Conservation (phyloP, 2,329 filamentous ascomycete species). For the Penicillium palitans region DNA sequence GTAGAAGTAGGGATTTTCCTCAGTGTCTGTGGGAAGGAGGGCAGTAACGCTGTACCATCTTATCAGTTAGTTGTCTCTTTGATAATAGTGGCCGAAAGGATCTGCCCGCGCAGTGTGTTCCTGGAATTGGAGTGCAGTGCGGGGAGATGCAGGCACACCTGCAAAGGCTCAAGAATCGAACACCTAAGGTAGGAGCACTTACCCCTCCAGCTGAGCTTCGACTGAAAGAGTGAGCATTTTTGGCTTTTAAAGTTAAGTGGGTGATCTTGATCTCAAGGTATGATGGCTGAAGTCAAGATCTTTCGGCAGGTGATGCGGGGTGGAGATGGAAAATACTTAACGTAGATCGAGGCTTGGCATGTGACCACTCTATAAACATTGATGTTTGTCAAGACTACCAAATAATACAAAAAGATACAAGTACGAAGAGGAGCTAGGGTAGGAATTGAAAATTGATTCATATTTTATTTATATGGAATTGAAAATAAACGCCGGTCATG, state of each 20-base stretch:
- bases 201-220: constrained; percentile 42
- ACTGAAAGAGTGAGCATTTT: constrained; percentile 44
- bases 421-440: not conserved
- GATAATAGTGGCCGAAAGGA: not conserved
- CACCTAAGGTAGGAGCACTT: constrained; percentile 12
- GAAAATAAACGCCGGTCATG: constrained; percentile 32
- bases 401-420: not conserved
- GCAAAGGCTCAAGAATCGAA: not conserved
- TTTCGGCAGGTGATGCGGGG: constrained; percentile 23
- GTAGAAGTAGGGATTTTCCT: constrained; percentile 86
- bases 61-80: constrained; percentile 11
- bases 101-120: not conserved
- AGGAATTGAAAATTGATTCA: constrained; percentile 17
- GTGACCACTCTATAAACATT: constrained; percentile 12
- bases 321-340: constrained; percentile 23
- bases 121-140: constrained; percentile 8
- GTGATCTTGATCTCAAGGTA: constrained; percentile 4
- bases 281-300: constrained; percentile 11
- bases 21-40: constrained; percentile 78
- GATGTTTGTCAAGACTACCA: not conserved
- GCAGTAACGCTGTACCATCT: constrained; percentile 72
- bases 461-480: constrained; percentile 19
- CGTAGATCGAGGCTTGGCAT: constrained; percentile 26
- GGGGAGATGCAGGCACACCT: constrained; percentile 8
- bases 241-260: constrained; percentile 1